Evolutionary conservation across 371 early-diverging fungal genomes (phyloP).

Genomic region (Quaeritorhiza haematococci): DNA sequence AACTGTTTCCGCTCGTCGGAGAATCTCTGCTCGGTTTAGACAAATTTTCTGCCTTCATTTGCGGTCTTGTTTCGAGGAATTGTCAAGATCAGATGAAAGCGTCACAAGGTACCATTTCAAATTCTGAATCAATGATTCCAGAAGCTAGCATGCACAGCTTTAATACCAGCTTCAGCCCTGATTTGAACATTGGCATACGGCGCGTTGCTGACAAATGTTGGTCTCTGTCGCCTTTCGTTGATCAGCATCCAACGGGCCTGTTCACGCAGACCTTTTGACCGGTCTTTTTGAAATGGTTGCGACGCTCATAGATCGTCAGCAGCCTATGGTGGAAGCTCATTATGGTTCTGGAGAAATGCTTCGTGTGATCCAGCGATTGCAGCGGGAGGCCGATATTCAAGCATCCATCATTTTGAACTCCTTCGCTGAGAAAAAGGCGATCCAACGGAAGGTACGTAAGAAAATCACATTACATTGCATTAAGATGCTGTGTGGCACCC

Average conservation of each 20-base stretch:
- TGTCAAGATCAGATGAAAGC: slow-evolving; percentile 60
- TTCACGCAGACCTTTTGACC: slow-evolving; percentile 70
- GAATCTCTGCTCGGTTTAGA: slow-evolving; percentile 79
- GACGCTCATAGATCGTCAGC: slow-evolving; percentile 75
- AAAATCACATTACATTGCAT: too few relatives aligned
- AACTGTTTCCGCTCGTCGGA: slow-evolving; percentile 81
- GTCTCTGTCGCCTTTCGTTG: too few relatives aligned
- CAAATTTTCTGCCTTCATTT: slow-evolving; percentile 77
- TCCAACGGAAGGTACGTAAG: slow-evolving; percentile 60
- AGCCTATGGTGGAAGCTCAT: slow-evolving; percentile 69
- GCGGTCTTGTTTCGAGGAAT: slow-evolving; percentile 63
- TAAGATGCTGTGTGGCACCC: not conserved
- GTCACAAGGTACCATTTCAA: not conserved
- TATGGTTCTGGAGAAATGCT: slow-evolving; percentile 86
- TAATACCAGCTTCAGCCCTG: too few relatives aligned
- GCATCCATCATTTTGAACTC: slow-evolving; percentile 68
- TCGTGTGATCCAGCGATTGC: slow-evolving; percentile 76
- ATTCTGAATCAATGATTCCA: not conserved
- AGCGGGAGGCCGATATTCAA: slow-evolving; percentile 80
- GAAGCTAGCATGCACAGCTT: too few relatives aligned
- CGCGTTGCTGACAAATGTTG: too few relatives aligned
- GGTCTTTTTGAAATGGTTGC: slow-evolving; percentile 84
- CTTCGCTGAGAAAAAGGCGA: slow-evolving; percentile 65
- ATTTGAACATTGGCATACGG: too few relatives aligned
- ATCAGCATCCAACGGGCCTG: slow-evolving; percentile 3